Percentiles rank a stretch among this genome's conserved stretches.
Evolutionary conservation across 495 filamentous ascomycete species (phyloP).

Genomic region (Trichoderma virens): DNA sequence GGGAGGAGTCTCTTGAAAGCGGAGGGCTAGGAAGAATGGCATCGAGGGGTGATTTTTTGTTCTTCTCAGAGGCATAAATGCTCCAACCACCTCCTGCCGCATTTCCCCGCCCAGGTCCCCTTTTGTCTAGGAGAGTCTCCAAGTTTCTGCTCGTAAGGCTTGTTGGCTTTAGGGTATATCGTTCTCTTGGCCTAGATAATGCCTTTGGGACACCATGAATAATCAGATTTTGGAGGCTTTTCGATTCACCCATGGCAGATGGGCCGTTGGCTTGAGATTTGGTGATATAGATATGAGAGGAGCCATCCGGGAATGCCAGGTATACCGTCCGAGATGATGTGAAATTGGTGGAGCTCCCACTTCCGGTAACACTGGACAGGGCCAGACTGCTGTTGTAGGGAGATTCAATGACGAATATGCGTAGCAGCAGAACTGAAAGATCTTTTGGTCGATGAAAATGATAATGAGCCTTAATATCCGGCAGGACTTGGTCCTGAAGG

Average conservation of each 20-base stretch:
- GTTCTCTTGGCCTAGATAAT: constrained; percentile 58
- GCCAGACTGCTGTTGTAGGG: constrained; percentile 54
- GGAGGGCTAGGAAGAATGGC: constrained; percentile 32
- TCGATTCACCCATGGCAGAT: constrained; percentile 40
- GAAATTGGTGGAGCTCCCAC: constrained; percentile 26
- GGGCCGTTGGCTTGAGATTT: constrained; percentile 31
- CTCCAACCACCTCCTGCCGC: constrained; percentile 68
- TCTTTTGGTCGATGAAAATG: constrained; percentile 56
- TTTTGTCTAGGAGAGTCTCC: constrained; percentile 51
- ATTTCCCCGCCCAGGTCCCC: constrained; percentile 60
- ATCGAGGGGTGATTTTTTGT: constrained; percentile 52
- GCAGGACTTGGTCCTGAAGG: constrained; percentile 62
- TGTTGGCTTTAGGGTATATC: constrained; percentile 59
- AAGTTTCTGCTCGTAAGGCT: constrained; percentile 61
- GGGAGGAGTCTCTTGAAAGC: constrained; percentile 16
- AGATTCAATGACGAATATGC: constrained; percentile 66
- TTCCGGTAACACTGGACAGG: constrained; percentile 36
- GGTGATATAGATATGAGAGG: constrained; percentile 67
- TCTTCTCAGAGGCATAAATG: constrained; percentile 59
- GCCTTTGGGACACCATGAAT: constrained; percentile 71
- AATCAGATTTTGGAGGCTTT: constrained; percentile 60
- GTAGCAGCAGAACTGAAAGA: constrained; percentile 60
- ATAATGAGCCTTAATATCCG: constrained; percentile 74
- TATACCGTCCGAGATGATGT: constrained; percentile 60
- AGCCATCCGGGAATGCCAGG: constrained; percentile 70